Base-by-base conservation (phyloP, 108 stramenopile genomes). In the Schizochytrium sp. region DNA sequence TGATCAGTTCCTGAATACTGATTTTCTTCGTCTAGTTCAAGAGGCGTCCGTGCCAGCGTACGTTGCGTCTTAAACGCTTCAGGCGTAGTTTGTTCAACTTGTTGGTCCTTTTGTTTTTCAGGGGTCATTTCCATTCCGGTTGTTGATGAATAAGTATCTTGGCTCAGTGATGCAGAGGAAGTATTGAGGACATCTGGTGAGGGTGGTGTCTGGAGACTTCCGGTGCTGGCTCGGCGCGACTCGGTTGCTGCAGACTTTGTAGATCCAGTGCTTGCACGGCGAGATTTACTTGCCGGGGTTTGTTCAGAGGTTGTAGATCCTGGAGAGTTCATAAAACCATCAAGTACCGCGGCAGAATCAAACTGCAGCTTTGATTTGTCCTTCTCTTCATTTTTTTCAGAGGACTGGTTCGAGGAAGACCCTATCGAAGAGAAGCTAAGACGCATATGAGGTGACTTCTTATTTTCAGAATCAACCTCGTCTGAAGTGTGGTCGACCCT, bases 291-390 rank as follows among this genome's bases (percentile, higher is more conserved):
- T 44, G 64, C 7, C 40, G 19, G 12, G 57, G 57, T 58, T 17
- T 58, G 57, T 7, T 38, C 12, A 7, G 64, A 69, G 12, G 64
- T 28, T 38, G 64, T 69, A 8, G 64, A 69, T 7, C 64, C 64
- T 42, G 76, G 76, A 17, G 76, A 83, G 76, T 83, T 83, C 50
- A 83, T 55, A 40, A 83, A 83, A 38, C 53, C 50, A 55, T 83
- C 3, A 2, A 83, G 53, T 10, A 83, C 47, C 10, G 76, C 76
- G 12, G 76, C 76, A 17, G 76, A 55, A 28, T 83, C 76, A 1
- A 83, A 83, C 47, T 55, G 50, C 8, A 55, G 76, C 5, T 5
- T 50, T 42, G 49, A 53, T 28, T 10, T 10, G 5, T 13, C 76
- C 10, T 42, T 38, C 0, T 44, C 42, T 2, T 69, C 15, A 44